These are phyloP conservation scores for Fusarium domesticum DNA, from an alignment of 2,329 filamentous ascomycete species.

Conservation along the genomic window DNA sequence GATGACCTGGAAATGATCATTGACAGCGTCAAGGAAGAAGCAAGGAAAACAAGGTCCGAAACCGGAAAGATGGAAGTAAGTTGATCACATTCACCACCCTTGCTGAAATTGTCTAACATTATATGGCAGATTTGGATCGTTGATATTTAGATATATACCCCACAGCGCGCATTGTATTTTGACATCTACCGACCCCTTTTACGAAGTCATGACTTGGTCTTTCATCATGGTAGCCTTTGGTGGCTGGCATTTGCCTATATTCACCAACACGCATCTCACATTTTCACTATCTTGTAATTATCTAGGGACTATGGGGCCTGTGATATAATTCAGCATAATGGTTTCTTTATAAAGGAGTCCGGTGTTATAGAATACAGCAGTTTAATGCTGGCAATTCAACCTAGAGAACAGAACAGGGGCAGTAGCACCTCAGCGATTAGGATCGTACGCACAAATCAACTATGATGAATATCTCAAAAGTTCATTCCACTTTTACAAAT, in stretches of 20 bases:
- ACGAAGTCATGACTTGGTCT: constrained; percentile 19
- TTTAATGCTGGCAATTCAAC: not conserved
- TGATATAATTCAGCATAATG: no score
- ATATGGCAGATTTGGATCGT: constrained; percentile 48
- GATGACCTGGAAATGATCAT: constrained; percentile 92
- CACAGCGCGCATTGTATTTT: constrained; percentile 25
- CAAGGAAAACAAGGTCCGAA: constrained; percentile 70
- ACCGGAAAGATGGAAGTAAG: constrained; percentile 95
- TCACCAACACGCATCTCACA: not conserved
- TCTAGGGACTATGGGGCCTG: not conserved
- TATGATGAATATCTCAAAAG: no score
- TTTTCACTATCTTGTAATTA: not conserved
- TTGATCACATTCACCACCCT: constrained; percentile 15
- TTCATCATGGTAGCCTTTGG: not conserved
- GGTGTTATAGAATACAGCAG: not conserved
- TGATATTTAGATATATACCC: constrained; percentile 36
- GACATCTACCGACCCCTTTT: constrained; percentile 12
- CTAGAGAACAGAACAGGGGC: no score
- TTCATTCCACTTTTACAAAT: no score
- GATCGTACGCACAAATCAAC: no score
- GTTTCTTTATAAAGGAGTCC: no score
- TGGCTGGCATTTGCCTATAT: not conserved
- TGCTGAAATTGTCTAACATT: constrained; percentile 24
- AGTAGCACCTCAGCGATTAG: no score
- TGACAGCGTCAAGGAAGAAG: constrained; percentile 62